These are phyloP conservation scores for Umbelopsis isabellina DNA, from an alignment of 192 early-diverging fungal genomes.

Conservation along the genomic window DNA sequence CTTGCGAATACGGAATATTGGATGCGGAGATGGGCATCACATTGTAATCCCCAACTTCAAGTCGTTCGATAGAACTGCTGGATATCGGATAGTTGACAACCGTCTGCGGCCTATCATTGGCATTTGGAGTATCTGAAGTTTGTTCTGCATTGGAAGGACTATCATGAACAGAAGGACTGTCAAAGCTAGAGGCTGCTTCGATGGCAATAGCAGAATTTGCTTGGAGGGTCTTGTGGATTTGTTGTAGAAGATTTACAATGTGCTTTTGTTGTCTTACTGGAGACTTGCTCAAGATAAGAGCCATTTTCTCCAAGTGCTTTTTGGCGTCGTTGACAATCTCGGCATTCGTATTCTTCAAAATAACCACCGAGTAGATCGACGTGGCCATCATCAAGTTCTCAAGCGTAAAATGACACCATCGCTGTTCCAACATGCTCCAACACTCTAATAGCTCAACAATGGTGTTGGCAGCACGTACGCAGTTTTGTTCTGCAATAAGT, in stretches of 20 bases:
- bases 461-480: slow-evolving; percentile 17
- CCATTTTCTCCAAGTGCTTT: not conserved
- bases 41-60: not conserved
- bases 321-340: not conserved
- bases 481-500: slow-evolving; percentile 25
- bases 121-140: not conserved
- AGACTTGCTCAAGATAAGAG: not conserved
- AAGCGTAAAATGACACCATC: slow-evolving; percentile 32
- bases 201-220: not conserved
- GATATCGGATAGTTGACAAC: not conserved
- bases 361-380: slow-evolving; percentile 18
- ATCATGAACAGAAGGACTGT: not conserved
- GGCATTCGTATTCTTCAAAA: not conserved
- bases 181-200: not conserved
- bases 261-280: slow-evolving; percentile 32
- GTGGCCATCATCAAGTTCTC: slow-evolving; percentile 24
- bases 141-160: not conserved
- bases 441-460: slow-evolving; percentile 27
- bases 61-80: not conserved
- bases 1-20: not conserved
- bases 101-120: not conserved
- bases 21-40: not conserved
- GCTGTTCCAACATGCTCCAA: slow-evolving; percentile 23
- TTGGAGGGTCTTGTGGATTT: slow-evolving; percentile 13
- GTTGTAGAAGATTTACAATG: slow-evolving; percentile 15